Percentiles rank a stretch among this genome's conserved stretches.
Evolutionary conservation across 2,329 filamentous ascomycete species (phyloP).

Genomic region (Colletotrichum sp.): DNA sequence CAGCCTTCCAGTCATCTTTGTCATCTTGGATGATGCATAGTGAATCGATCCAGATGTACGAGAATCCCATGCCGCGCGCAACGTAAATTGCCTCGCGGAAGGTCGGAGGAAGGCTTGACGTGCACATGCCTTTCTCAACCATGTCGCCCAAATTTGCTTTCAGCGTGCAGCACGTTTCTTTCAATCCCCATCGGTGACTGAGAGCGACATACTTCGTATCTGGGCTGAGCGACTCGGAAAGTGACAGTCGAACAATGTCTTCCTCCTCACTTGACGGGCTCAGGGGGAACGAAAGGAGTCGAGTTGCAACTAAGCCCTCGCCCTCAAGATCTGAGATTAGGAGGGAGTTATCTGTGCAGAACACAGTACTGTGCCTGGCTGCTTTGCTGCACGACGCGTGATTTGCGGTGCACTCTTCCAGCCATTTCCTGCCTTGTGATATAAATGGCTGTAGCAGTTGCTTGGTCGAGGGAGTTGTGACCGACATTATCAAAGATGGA

Average conservation of each 20-base stretch:
- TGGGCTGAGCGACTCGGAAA: not conserved
- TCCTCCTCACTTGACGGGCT: not conserved
- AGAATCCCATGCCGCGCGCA: not conserved
- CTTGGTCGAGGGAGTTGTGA: not conserved
- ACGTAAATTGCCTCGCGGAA: not conserved
- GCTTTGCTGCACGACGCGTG: not conserved
- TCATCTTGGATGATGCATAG: not conserved
- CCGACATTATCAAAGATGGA: not conserved
- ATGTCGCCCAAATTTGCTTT: not conserved
- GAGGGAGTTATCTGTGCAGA: not conserved
- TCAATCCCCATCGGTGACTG: not conserved
- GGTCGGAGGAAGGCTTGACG: not conserved
- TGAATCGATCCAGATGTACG: not conserved
- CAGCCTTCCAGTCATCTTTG: not conserved
- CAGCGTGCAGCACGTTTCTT: not conserved
- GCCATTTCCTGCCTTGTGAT: not conserved
- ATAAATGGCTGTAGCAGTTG: not conserved
- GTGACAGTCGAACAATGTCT: not conserved
- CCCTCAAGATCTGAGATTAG: not conserved
- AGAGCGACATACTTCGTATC: not conserved
- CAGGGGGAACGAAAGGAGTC: not conserved
- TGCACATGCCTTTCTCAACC: not conserved
- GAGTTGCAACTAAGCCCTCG: not conserved
- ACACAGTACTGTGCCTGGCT: not conserved
- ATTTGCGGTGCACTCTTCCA: not conserved